Conservation (phyloP, 768 basidiomycete genomes). For the Trametes gibbosa region DNA sequence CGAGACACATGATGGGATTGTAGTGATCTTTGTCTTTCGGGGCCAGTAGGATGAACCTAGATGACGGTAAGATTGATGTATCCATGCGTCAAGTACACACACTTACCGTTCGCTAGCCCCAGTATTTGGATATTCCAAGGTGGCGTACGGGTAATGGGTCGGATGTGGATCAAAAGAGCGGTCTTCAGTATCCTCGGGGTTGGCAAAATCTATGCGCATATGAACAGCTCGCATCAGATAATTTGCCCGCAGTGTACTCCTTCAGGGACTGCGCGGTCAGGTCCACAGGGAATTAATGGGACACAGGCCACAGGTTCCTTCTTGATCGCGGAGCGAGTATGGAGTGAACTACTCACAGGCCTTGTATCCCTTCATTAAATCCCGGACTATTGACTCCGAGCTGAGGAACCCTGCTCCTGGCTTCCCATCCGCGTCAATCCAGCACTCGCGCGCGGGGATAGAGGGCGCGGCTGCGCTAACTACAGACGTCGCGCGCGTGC, state of each 20-base stretch:
- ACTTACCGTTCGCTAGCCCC: constrained; percentile 64
- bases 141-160: constrained; percentile 57
- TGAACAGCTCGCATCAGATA: not conserved
- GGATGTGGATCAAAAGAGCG: constrained; percentile 60
- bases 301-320: not conserved
- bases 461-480: constrained; percentile 42
- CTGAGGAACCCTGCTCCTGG: constrained; percentile 54
- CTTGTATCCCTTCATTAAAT: constrained; percentile 66
- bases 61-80: not conserved
- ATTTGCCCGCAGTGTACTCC: not conserved
- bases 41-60: constrained; percentile 71
- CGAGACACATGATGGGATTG: constrained; percentile 79
- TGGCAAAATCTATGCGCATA: constrained; percentile 58
- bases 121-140: constrained; percentile 78
- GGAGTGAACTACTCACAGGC: constrained; percentile 47
- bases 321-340: not conserved
- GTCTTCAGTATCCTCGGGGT: constrained; percentile 62
- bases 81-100: not conserved
- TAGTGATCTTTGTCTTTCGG: constrained; percentile 88
- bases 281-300: too few relatives aligned
- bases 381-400: constrained; percentile 61
- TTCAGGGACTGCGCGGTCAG: too few relatives aligned
- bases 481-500: constrained; percentile 64
- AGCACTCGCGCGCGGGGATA: constrained; percentile 39
- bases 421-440: constrained; percentile 52